Evolutionary conservation across 495 filamentous ascomycete genomes (phyloP).

Genomic region (Glonium stellatum): DNA sequence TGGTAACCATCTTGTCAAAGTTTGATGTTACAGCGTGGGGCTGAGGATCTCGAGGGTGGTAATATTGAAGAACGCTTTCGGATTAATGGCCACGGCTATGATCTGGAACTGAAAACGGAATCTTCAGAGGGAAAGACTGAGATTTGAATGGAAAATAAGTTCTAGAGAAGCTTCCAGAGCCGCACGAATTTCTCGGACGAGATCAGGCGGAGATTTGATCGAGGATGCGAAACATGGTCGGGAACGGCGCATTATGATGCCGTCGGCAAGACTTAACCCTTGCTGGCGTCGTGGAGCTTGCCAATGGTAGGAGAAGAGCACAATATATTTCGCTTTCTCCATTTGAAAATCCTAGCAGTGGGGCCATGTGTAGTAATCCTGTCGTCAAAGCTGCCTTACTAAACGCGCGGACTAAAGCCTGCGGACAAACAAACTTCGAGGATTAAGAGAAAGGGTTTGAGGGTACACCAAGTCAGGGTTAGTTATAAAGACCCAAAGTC

Average conservation of each 20-base stretch:
- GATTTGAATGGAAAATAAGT: not conserved
- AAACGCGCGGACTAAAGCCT: too few species aligned
- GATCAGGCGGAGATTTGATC: not conserved
- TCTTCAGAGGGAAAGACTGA: not conserved
- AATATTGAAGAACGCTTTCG: not conserved
- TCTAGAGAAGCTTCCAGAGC: not conserved
- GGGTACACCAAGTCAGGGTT: too few species aligned
- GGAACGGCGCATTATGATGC: not conserved
- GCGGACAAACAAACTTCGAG: too few species aligned
- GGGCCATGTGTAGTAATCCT: too few species aligned
- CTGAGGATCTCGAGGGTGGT: not conserved
- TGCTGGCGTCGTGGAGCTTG: too few species aligned
- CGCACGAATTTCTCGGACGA: not conserved
- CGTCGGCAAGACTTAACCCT: not conserved
- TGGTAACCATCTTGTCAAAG: conserved; percentile 16
- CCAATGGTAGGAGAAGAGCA: not conserved
- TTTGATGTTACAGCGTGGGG: not conserved
- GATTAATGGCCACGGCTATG: not conserved
- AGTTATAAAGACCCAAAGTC: too few species aligned
- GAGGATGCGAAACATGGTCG: not conserved
- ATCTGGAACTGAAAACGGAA: not conserved
- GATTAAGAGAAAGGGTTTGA: too few species aligned
- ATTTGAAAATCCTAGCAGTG: not conserved
- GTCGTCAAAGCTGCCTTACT: too few species aligned
- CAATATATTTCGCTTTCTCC: not conserved